phyloP scores from a whole-genome alignment of 805 yeast genomes.

The Wickerhamiella allomyrinae region DNA sequence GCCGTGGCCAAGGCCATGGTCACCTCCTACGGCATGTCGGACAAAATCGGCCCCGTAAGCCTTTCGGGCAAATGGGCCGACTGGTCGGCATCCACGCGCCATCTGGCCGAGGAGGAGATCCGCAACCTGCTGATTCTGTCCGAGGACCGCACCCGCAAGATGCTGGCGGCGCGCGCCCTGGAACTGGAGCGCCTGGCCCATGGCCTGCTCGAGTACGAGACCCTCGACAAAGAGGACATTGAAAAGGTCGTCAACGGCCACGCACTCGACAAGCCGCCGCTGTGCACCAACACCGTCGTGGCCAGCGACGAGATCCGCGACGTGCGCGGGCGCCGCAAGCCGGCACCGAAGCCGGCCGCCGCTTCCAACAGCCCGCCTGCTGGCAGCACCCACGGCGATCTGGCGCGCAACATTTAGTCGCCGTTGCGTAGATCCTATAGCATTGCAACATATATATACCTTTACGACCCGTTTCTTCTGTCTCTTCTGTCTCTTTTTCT shows the following conservation, averaged over 20 bases:
- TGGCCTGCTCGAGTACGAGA: conserved; percentile 89
- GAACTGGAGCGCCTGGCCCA: conserved; percentile 83
- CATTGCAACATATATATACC: too few relatives aligned
- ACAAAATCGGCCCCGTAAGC: conserved; percentile 80
- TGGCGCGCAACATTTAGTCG: too few relatives aligned
- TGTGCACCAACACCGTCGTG: conserved; percentile 61
- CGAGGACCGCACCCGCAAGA: conserved; percentile 61
- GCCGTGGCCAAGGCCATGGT: conserved; percentile 93
- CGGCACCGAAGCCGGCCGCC: not conserved
- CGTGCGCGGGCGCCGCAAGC: conserved; percentile 14
- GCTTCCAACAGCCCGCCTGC: not conserved
- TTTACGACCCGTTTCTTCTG: too few relatives aligned
- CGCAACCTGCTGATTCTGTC: conserved; percentile 57
- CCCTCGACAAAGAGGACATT: conserved; percentile 82
- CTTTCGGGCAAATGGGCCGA: conserved; percentile 84
- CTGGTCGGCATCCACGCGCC: conserved; percentile 83
- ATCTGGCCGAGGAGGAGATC: conserved; percentile 87
- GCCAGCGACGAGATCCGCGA: conserved; percentile 29
- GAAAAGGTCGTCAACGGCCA: conserved; percentile 76
- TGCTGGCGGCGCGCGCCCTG: conserved; percentile 44
- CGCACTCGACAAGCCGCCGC: conserved; percentile 50
- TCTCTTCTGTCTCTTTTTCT: too few relatives aligned
- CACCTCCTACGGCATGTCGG: conserved; percentile 92
- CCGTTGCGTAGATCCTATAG: too few relatives aligned
- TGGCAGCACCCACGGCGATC: too few relatives aligned